phyloP scores from a whole-genome alignment of 805 yeast genomes.

The Candida glaebosa region DNA sequence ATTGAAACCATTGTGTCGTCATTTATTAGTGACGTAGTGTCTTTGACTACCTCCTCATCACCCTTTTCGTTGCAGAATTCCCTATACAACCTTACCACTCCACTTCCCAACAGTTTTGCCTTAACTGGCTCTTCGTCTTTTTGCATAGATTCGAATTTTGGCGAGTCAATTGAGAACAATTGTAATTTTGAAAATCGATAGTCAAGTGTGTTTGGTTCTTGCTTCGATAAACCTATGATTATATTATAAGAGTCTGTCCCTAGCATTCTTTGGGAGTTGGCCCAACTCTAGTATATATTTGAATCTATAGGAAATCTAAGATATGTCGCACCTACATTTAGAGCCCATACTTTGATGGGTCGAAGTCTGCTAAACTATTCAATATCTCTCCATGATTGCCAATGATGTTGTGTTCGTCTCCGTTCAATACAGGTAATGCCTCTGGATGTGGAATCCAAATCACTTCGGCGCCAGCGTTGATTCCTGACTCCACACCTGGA shows the following conservation, averaged over 20 bases:
- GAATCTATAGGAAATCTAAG: not conserved
- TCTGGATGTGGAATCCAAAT: conserved; percentile 91
- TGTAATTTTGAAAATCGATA: conserved; percentile 30
- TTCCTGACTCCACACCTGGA: conserved; percentile 86
- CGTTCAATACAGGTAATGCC: conserved; percentile 55
- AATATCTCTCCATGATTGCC: conserved; percentile 59
- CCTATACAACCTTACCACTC: conserved; percentile 65
- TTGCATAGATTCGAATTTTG: conserved; percentile 13
- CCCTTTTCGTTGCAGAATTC: conserved; percentile 37
- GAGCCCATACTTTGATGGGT: conserved; percentile 9
- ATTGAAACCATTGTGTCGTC: conserved; percentile 73
- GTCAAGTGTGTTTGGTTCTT: conserved; percentile 15
- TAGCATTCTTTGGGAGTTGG: conserved; percentile 23
- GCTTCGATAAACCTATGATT: conserved; percentile 21
- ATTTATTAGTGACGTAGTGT: conserved; percentile 23
- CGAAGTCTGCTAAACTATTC: conserved; percentile 46
- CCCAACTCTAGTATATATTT: not conserved
- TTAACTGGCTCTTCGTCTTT: conserved; percentile 47
- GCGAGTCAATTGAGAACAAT: conserved; percentile 24
- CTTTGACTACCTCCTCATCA: not conserved
- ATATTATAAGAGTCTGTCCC: conserved; percentile 42
- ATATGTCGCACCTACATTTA: not conserved
- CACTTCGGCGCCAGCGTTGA: conserved; percentile 79
- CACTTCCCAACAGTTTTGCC: conserved; percentile 68
- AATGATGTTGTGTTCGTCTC: conserved; percentile 47